phyloP scores from a whole-genome alignment of 257 asterid genomes.

The Verbascum thapsus region DNA sequence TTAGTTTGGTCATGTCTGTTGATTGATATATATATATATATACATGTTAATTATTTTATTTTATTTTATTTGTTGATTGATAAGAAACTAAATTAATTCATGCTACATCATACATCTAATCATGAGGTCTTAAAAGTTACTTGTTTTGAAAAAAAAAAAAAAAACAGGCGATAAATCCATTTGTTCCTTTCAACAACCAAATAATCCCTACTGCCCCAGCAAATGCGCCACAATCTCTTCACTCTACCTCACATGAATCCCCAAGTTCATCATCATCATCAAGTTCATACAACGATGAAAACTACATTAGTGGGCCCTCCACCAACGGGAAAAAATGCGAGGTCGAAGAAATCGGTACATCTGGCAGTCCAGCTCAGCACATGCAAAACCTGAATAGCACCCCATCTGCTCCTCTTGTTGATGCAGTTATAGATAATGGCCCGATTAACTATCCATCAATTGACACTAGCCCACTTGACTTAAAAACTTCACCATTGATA shows the following conservation, averaged over 20 bases:
- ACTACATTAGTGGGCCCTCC: conserved; percentile 34
- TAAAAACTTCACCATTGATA: conserved; percentile 33
- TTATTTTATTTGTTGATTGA: not conserved
- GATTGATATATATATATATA: no score
- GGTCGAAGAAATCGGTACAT: conserved; percentile 38
- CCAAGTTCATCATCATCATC: conserved; percentile 47
- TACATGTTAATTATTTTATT: no score
- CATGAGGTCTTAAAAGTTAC: not conserved
- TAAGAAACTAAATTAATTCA: not conserved
- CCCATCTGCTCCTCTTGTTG: conserved; percentile 40
- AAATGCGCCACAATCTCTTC: conserved; percentile 60
- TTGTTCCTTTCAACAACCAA: conserved; percentile 51
- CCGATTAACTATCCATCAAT: conserved; percentile 80
- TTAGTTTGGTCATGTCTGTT: no score
- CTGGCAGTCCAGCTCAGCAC: conserved; percentile 34
- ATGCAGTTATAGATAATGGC: conserved; percentile 41
- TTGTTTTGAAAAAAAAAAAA: conserved; percentile 41
- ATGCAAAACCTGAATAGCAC: conserved; percentile 22
- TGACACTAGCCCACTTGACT: conserved; percentile 50
- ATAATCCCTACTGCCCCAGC: conserved; percentile 46
- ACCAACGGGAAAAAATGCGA: conserved; percentile 35
- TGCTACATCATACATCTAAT: not conserved
- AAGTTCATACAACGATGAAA: conserved; percentile 33
- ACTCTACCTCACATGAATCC: conserved; percentile 39
- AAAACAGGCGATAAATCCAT: conserved; percentile 60